Percentiles rank a stretch among this genome's conserved stretches.
Conservation (phyloP, 73 alveolate genomes). For the Uronychia setigera region DNA sequence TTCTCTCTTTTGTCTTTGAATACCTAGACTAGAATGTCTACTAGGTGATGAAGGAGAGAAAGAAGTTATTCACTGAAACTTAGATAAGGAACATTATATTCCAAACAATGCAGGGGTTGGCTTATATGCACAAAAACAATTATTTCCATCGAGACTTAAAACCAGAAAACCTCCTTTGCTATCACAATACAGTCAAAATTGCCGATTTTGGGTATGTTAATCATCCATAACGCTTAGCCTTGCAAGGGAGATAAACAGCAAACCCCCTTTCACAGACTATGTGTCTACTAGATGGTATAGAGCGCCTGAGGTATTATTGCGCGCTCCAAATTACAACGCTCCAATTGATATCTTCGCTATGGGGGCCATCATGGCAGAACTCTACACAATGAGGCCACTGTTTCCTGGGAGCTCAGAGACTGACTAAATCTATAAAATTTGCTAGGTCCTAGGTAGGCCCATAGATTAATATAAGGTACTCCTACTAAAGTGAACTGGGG, state of each 20-base stretch:
- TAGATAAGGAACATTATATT: slow-evolving; percentile 91
- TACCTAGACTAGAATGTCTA: slow-evolving; percentile 95
- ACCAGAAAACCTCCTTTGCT: slow-evolving; percentile 86
- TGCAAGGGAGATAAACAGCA: slow-evolving; percentile 93
- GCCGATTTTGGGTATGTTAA: slow-evolving; percentile 94
- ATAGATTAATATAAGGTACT: slow-evolving; percentile 53
- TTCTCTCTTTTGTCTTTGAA: slow-evolving; percentile 98
- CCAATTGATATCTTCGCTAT: slow-evolving; percentile 97
- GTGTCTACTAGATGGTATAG: slow-evolving; percentile 80
- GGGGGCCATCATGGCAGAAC: slow-evolving; percentile 98
- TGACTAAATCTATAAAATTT: slow-evolving; percentile 67
- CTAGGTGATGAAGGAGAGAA: slow-evolving; percentile 91
- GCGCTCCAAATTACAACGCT: slow-evolving; percentile 89
- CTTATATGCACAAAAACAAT: slow-evolving; percentile 81
- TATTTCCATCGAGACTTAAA: slow-evolving; percentile 86
- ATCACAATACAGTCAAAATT: slow-evolving; percentile 85
- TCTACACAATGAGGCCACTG: slow-evolving; percentile 92
- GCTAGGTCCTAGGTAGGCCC: slow-evolving; percentile 67
- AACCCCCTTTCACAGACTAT: slow-evolving; percentile 98
- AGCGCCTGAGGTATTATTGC: slow-evolving; percentile 96
- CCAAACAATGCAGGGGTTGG: slow-evolving; percentile 95
- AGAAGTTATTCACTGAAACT: slow-evolving; percentile 89
- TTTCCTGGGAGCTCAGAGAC: slow-evolving; percentile 89
- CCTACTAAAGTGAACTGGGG: slow-evolving; percentile 90
- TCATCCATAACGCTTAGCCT: slow-evolving; percentile 15